Base-by-base conservation (phyloP, 2,329 filamentous ascomycete species). In the Colletotrichum eremochloae region DNA sequence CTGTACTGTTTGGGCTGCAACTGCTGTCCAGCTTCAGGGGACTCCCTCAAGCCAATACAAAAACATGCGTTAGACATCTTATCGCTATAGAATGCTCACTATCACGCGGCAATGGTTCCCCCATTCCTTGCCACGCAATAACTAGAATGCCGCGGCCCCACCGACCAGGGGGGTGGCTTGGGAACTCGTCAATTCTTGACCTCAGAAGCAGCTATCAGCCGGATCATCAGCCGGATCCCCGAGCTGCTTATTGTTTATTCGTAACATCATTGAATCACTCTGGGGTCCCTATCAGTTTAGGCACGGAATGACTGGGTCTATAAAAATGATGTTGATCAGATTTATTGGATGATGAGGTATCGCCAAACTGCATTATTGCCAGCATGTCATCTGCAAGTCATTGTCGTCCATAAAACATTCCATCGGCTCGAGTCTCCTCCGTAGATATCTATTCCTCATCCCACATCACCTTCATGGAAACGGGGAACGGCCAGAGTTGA, bases 391-490 rank as follows among this genome's bases (percentile, higher is more conserved):
- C 6, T 31, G 24, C 24, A 14, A 42, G 38, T 29, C 24, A 20
- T 20, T 29, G 5, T 38, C 12, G 24, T 29, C 24, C 24, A 42
- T 24, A 42, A 56, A 24, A n/a, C 20, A 29, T 5, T 5, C 18
- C 9, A 3, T 5, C 5, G 11, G 55, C n/a, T 3, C 11, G 12
- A 3, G 8, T n/a, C 8, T 20, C 44, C 44, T n/a, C 14, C 7
- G 15, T 15, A 7, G 9, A n/a, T 3, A 12, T 42, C 38, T 58
- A 58, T 6, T 58, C 36, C 5, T 62, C 52, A 33, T 87, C 85
- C 86, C 86, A 88, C 61, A 80, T 82, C 7, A 88, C 80, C 82
- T 87, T 87, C 86, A 88, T 88, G n/a, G 83, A 85, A 0, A 82
- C 82, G 0, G 87, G 86, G 76, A 86, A 87, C 1, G 84, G 82